Evolutionary conservation across 192 early-diverging fungal species (phyloP), one percentile per base, ranked within the genome.

Genomic region (Dissophora globulifera): DNA sequence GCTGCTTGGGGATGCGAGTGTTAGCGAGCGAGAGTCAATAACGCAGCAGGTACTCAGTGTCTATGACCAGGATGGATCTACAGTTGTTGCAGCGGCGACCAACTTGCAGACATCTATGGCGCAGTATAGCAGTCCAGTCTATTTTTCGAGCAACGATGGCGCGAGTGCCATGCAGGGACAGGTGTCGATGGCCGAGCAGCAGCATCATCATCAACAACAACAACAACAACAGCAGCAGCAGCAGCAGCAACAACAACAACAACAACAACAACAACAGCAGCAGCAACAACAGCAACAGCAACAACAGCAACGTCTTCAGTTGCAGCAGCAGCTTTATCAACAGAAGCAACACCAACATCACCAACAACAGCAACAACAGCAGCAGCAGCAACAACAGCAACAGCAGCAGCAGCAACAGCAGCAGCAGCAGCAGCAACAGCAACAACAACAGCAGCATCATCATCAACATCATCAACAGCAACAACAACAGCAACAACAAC

Each of bases 301-400:
- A 38, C 69, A 64, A 38, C 69, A 56, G n/a, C 32, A 57, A 1
- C 69, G 57, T 33, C 51, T 38, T 8, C 58, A 57, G 20, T 23
- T 53, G 7, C 51, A 62, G 19, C 58, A 62, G 11, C 52, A 48
- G 19, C 41, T 48, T 1, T 58, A 69, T 22, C 67, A 69, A 50
- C 65, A 58, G 23, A 31, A 62, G 42, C 58, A 70, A 32, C 40
- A 56, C 32, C 58, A 45, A 7, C 68, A 70, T 53, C 53, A 62
- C n/a, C 58, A 70, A 29, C 65, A 57, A 42, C 65, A 67, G 20
- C 54, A 57, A 38, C 52, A 67, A 13, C 62, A 53, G 35, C 62
- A 65, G 33, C 60, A 62, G 4, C 60, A 62, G 12, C 60, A 62
- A 27, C 60, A 62, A 25, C 47, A 50, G 23, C 60, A 62, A 3